A percentile compares a stretch with the other conserved stretches of the same genome.
These are phyloP conservation scores for Urtica urens DNA, from an alignment of 306 rosid species.

Conservation along the genomic window DNA sequence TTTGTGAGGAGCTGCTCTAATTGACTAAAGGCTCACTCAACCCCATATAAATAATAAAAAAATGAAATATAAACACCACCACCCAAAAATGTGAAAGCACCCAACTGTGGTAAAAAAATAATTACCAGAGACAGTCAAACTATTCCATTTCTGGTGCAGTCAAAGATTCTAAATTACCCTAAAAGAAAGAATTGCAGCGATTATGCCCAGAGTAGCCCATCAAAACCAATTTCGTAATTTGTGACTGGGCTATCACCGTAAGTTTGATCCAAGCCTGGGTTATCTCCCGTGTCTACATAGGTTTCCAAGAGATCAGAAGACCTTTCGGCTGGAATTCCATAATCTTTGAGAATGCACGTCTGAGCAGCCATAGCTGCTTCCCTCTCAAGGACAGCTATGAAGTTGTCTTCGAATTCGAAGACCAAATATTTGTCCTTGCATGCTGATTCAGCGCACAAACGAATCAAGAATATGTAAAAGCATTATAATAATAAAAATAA, in stretches of 20 bases:
- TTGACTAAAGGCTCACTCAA: no score
- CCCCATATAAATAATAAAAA: no score
- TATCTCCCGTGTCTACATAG: slow-evolving; percentile 43
- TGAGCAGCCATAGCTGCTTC: slow-evolving; percentile 54
- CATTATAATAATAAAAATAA: slow-evolving; percentile 2
- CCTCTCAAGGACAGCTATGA: slow-evolving; percentile 67
- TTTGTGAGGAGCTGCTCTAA: no score
- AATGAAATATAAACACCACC: no score
- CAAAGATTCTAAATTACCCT: no score
- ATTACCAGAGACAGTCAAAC: no score
- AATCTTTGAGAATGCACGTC: slow-evolving; percentile 58
- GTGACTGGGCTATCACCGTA: slow-evolving; percentile 59
- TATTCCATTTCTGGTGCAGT: no score
- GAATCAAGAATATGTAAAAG: slow-evolving; percentile 14
- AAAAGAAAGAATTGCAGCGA: neutral
- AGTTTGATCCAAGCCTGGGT: slow-evolving; percentile 29
- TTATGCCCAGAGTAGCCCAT: slow-evolving; percentile 70
- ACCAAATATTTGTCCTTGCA: slow-evolving; percentile 61
- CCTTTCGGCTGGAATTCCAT: slow-evolving; percentile 84
- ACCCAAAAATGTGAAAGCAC: no score
- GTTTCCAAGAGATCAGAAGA: slow-evolving; percentile 73
- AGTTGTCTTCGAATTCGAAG: slow-evolving; percentile 86
- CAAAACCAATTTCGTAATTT: slow-evolving; percentile 59
- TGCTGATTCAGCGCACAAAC: slow-evolving; percentile 38
- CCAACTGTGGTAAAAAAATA: no score